phyloP scores from a whole-genome alignment of 768 basidiomycete genomes.

The Leccinellum albellum region DNA sequence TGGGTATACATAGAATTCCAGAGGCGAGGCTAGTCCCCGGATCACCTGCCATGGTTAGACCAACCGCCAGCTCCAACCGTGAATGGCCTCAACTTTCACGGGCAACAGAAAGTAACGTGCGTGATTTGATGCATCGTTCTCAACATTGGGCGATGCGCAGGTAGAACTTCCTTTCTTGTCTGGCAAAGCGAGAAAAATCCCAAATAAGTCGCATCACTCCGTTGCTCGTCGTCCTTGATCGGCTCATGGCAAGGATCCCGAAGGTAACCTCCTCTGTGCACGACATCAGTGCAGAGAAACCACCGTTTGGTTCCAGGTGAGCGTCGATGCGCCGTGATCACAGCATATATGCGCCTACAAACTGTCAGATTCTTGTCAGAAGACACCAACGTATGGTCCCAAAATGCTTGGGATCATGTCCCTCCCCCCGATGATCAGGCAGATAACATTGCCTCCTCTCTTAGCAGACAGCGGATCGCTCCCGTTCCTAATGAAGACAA shows the following conservation, averaged over 20 bases:
- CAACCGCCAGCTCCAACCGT: no score
- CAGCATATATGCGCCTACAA: neutral
- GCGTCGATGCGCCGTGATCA: neutral
- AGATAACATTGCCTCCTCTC: conserved; percentile 63
- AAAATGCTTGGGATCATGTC: conserved; percentile 93
- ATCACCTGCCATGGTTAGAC: neutral
- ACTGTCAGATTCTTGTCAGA: conserved; percentile 60
- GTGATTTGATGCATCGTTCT: no score
- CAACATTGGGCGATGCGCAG: no score
- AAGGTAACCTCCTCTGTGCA: conserved; percentile 62
- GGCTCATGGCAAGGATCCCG: conserved; percentile 19
- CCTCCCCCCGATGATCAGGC: conserved; percentile 78
- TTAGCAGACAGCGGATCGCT: conserved; percentile 63
- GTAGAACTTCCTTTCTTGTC: neutral
- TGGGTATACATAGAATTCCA: no score
- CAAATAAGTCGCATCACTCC: neutral
- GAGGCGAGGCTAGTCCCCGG: no score
- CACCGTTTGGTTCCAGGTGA: conserved; percentile 71
- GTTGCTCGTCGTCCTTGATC: no score
- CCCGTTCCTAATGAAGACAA: conserved; percentile 78
- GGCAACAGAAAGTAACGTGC: no score
- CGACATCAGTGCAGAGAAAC: conserved; percentile 49
- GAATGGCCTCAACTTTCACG: no score
- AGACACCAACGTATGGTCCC: conserved; percentile 72
- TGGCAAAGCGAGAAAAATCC: neutral